Conservation (phyloP, 1,139 yeast genomes). For the Meyerozyma elateridarum region DNA sequence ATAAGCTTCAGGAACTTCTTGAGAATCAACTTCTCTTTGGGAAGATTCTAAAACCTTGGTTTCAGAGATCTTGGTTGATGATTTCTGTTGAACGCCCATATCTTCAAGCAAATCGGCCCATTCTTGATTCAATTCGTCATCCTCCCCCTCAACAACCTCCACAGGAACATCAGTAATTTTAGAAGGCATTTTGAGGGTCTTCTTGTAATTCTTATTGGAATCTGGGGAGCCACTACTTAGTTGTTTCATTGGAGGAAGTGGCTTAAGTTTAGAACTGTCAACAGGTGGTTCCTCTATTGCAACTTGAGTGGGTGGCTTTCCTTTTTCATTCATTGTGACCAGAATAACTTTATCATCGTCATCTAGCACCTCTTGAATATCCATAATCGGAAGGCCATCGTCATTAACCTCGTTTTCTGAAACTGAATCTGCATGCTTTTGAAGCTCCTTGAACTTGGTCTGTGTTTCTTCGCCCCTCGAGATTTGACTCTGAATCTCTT, state of each 20-base stretch:
- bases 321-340: slow-evolving; percentile 26
- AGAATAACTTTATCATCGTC: slow-evolving; percentile 65
- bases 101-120: slow-evolving; percentile 43
- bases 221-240: too few species aligned
- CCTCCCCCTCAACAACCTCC: too few species aligned
- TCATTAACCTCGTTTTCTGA: slow-evolving; percentile 20
- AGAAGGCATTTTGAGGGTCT: too few species aligned
- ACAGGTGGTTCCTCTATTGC: slow-evolving; percentile 4
- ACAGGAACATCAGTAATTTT: too few species aligned
- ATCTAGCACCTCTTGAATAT: slow-evolving; percentile 79
- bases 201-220: too few species aligned
- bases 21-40: slow-evolving; percentile 3
- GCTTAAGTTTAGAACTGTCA: too few species aligned
- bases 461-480: slow-evolving; percentile 40
- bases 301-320: too few species aligned
- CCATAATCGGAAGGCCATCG: slow-evolving; percentile 61
- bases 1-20: too few species aligned
- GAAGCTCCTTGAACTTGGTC: slow-evolving; percentile 21
- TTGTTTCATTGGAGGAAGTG: too few species aligned
- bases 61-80: slow-evolving; percentile 6
- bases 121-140: slow-evolving; percentile 26
- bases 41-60: neutral
- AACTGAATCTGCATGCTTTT: slow-evolving; percentile 8
- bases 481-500: slow-evolving; percentile 37
- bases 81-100: slow-evolving; percentile 38